phyloP scores from a whole-genome alignment of 2,329 filamentous ascomycete species.

The Fusarium hainanense region DNA sequence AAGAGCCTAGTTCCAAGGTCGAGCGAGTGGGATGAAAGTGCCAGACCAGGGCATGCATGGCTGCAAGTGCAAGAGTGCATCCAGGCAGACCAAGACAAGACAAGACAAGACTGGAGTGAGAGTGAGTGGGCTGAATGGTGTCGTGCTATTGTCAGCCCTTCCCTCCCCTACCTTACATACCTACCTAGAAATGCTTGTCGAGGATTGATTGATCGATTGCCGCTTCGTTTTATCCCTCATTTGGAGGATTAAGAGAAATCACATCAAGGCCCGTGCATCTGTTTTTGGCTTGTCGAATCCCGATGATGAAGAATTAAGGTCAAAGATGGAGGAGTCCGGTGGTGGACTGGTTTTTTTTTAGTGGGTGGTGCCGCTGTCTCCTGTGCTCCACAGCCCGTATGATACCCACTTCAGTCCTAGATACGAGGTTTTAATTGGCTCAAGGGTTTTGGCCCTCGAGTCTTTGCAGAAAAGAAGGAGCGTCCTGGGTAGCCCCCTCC shows the following conservation, averaged over 20 bases:
- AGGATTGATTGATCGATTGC: constrained; percentile 8
- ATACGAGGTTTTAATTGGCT: constrained; percentile 34
- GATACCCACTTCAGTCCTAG: constrained; percentile 8
- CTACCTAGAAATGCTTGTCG: neutral
- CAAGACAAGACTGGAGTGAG: neutral
- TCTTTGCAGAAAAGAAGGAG: constrained; percentile 38
- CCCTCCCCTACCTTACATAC: neutral
- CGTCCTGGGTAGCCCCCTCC: constrained; percentile 44
- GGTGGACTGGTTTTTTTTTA: constrained; percentile 42
- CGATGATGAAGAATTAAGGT: constrained; percentile 30
- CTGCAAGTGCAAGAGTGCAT: constrained; percentile 22
- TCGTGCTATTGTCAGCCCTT: neutral
- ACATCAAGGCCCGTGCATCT: constrained; percentile 24
- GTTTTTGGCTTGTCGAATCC: constrained; percentile 3
- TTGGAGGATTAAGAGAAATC: constrained; percentile 20
- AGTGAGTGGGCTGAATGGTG: constrained; percentile 26
- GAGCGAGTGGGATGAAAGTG: constrained; percentile 33
- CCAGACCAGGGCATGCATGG: constrained; percentile 27
- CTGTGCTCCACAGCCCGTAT: constrained; percentile 23
- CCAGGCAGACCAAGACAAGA: neutral
- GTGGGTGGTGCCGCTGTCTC: constrained; percentile 37
- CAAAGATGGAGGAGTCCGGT: constrained; percentile 31
- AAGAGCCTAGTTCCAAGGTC: constrained; percentile 29
- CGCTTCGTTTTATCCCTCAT: constrained; percentile 27
- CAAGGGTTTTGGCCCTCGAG: constrained; percentile 33